Evolutionary conservation across 805 yeast genomes (phyloP).

Genomic region (Nakazawaea ishiwadae): DNA sequence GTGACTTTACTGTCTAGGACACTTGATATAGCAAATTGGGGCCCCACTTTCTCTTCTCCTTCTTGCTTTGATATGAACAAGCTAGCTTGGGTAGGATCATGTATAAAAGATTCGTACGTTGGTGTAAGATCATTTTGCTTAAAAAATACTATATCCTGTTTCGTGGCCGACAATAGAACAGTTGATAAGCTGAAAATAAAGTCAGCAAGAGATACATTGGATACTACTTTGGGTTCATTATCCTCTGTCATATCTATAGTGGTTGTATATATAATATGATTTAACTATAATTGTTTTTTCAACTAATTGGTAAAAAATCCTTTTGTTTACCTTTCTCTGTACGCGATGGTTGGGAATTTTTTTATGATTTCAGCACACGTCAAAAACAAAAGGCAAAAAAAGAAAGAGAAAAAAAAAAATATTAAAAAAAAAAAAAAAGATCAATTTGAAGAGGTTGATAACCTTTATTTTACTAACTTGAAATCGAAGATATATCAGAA

Average conservation of each 20-base stretch:
- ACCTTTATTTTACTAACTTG: no score
- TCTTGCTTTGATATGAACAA: conserved; percentile 19
- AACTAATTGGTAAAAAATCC: no score
- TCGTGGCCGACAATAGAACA: conserved; percentile 22
- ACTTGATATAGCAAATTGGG: background rate
- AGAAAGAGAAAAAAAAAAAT: background rate
- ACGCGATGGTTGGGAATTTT: conserved; percentile 1
- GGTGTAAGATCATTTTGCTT: conserved; percentile 16
- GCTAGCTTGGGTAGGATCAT: conserved; percentile 19
- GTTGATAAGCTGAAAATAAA: conserved; percentile 24
- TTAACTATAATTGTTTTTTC: no score
- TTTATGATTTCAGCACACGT: background rate
- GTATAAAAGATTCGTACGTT: conserved; percentile 17
- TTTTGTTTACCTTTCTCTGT: conserved; percentile 4
- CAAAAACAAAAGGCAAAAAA: background rate
- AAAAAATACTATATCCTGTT: conserved; percentile 23
- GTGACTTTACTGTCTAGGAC: background rate
- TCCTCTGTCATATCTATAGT: background rate
- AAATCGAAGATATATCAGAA: background rate
- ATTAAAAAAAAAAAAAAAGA: background rate
- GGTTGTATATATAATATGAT: no score
- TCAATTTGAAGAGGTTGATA: no score
- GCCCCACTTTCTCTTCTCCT: background rate
- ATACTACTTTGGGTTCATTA: background rate
- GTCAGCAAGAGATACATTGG: conserved; percentile 15